Percentiles rank a stretch among this genome's conserved stretches.
These are phyloP conservation scores for Fragaria ananassa DNA, from an alignment of 306 rosid genomes.

Conservation along the genomic window DNA sequence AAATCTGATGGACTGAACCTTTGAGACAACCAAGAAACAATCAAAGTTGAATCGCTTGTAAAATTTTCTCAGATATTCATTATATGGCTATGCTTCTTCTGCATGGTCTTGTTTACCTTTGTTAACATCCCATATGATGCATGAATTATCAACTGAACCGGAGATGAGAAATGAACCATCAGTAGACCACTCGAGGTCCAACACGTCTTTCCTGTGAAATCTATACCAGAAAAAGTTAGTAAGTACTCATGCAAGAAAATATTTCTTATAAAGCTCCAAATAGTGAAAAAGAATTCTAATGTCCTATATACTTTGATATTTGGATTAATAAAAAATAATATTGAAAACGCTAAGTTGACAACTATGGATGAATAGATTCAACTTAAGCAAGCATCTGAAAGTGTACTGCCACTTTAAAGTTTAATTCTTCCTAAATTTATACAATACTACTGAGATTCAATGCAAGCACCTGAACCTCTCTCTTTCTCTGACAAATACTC, in stretches of 20 bases:
- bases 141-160: constrained; percentile 91
- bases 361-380: neutral
- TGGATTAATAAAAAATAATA: neutral
- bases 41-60: constrained; percentile 19
- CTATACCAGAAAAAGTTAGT: constrained; percentile 40
- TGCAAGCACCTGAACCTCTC: no score
- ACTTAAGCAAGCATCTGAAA: neutral
- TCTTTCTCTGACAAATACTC: neutral
- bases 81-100: neutral
- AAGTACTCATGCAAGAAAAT: constrained; percentile 11
- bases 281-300: neutral
- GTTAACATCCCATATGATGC: constrained; percentile 92
- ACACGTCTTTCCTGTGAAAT: constrained; percentile 85
- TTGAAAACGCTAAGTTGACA: neutral
- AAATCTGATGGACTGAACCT: constrained; percentile 83
- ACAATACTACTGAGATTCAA: neutral
- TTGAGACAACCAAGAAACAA: constrained; percentile 23
- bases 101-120: constrained; percentile 51
- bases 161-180: constrained; percentile 67
- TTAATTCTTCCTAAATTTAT: neutral
- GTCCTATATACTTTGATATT: neutral
- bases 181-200: constrained; percentile 86
- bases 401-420: neutral
- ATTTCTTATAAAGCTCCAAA: neutral
- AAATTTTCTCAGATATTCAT: constrained; percentile 18